These are phyloP conservation scores for Stentor roeselii DNA, from an alignment of 73 alveolate species.

Conservation along the genomic window DNA sequence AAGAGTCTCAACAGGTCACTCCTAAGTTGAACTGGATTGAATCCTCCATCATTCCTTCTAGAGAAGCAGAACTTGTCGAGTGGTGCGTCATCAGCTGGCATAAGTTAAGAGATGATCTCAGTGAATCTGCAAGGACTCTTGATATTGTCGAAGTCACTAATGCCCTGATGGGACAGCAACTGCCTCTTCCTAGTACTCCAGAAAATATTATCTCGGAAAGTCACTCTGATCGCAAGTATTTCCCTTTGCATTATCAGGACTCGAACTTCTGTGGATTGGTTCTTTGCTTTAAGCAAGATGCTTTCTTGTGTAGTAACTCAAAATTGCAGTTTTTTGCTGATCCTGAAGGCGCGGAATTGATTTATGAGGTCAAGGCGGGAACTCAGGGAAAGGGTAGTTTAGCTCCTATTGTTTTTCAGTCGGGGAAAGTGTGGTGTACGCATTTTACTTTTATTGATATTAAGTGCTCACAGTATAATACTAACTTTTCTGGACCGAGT, in stretches of 20 bases:
- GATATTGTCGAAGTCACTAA: constrained; percentile 42
- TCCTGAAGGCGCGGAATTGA: constrained; percentile 59
- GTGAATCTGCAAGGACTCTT: constrained; percentile 31
- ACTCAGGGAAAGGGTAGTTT: constrained; percentile 47
- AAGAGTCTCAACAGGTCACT: background rate
- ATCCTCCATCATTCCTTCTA: background rate
- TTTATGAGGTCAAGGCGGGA: constrained; percentile 64
- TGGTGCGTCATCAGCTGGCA: constrained; percentile 52
- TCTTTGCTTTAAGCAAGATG: constrained; percentile 63
- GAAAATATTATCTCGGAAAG: constrained; percentile 31
- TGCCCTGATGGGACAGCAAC: constrained; percentile 1
- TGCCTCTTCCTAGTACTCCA: constrained; percentile 25
- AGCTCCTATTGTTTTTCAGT: constrained; percentile 63
- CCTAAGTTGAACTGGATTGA: background rate
- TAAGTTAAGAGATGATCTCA: constrained; percentile 36
- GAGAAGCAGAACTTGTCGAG: constrained; percentile 29
- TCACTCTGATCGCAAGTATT: constrained; percentile 23
- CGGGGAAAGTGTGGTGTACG: constrained; percentile 60
- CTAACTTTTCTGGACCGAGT: constrained; percentile 35
- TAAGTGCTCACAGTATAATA: constrained; percentile 46
- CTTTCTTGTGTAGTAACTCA: constrained; percentile 67
- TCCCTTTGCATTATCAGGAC: constrained; percentile 49
- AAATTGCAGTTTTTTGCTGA: constrained; percentile 75
- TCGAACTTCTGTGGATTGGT: constrained; percentile 53
- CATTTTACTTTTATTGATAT: constrained; percentile 51